A percentile compares a stretch with the other conserved stretches of the same genome.
These are phyloP conservation scores for Backusella psychrophila DNA, from an alignment of 192 early-diverging fungal genomes.

Conservation along the genomic window DNA sequence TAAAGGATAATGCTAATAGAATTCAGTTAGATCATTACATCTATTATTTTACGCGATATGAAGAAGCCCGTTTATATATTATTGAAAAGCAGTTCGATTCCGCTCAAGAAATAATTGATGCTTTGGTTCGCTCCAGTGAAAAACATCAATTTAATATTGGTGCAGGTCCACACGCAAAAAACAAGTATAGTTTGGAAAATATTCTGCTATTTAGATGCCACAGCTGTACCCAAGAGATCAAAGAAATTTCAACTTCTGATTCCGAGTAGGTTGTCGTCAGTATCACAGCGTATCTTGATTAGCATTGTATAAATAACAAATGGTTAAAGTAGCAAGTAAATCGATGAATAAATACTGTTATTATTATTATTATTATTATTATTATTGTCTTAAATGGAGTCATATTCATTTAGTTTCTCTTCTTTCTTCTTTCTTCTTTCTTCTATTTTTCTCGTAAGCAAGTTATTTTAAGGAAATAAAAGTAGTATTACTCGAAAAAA, in stretches of 20 bases:
- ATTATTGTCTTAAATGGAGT: too few species aligned
- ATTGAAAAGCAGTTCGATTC: conserved; percentile 34
- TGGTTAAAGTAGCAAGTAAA: too few species aligned
- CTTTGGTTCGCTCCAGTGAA: conserved; percentile 42
- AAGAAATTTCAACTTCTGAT: conserved; percentile 3
- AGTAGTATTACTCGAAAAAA: too few species aligned
- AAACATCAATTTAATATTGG: conserved; percentile 25
- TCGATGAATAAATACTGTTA: too few species aligned
- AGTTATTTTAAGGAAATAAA: too few species aligned
- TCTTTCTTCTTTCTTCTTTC: too few species aligned
- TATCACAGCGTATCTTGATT: too few species aligned
- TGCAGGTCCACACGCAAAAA: conserved; percentile 48
- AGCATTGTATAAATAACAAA: too few species aligned
- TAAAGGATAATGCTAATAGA: conserved; percentile 50
- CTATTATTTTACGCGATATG: conserved; percentile 54
- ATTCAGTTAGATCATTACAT: conserved; percentile 66
- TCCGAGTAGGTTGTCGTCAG: neutral
- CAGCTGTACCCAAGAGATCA: conserved; percentile 41
- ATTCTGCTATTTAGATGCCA: conserved; percentile 59
- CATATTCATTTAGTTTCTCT: too few species aligned
- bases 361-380: too few species aligned
- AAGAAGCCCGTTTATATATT: conserved; percentile 52
- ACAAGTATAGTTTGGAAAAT: conserved; percentile 67
- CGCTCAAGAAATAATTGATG: conserved; percentile 48
- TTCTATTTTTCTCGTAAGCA: too few species aligned